phyloP scores from a whole-genome alignment of 257 asterid species.

The Penstemon davidsonii region DNA sequence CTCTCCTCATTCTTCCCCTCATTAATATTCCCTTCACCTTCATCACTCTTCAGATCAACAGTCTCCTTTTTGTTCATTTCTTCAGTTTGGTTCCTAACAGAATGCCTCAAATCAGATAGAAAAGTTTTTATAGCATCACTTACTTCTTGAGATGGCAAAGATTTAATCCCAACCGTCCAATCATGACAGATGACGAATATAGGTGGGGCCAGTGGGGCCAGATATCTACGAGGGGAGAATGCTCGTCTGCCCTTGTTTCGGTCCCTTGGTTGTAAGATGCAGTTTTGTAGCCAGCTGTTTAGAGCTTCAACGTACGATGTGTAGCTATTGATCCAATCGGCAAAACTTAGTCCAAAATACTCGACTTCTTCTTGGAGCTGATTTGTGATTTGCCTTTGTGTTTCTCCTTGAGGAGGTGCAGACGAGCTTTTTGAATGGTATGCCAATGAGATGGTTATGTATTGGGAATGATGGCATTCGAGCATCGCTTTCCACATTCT shows the following conservation, averaged over 20 bases:
- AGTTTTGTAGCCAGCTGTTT: constrained; percentile 89
- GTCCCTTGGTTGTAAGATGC: constrained; percentile 84
- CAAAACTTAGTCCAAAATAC: constrained; percentile 87
- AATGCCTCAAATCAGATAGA: constrained; percentile 52
- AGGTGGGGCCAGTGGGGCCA: constrained; percentile 94
- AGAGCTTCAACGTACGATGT: constrained; percentile 82
- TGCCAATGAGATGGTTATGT: constrained; percentile 87
- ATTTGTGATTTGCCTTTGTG: constrained; percentile 64
- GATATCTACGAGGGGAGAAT: constrained; percentile 74
- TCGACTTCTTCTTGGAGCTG: constrained; percentile 91
- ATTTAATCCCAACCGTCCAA: constrained; percentile 80
- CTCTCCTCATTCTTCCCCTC: constrained; percentile 40
- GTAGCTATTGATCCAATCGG: constrained; percentile 92
- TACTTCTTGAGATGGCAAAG: constrained; percentile 86
- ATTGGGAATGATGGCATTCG: constrained; percentile 97
- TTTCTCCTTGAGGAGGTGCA: constrained; percentile 52
- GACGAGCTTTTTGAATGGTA: constrained; percentile 69
- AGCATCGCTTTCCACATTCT: constrained; percentile 99
- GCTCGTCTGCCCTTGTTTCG: constrained; percentile 68
- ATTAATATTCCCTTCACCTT: constrained; percentile 37
- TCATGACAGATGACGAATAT: constrained; percentile 80
- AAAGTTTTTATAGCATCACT: constrained; percentile 71
- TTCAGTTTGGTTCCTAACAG: constrained; percentile 46
- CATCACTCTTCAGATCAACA: constrained; percentile 28
- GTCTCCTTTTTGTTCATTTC: constrained; percentile 37